Evolutionary conservation across 1,284 basidiomycete genomes (phyloP).

Genomic region (Anthracocystis panici-leucophaei): DNA sequence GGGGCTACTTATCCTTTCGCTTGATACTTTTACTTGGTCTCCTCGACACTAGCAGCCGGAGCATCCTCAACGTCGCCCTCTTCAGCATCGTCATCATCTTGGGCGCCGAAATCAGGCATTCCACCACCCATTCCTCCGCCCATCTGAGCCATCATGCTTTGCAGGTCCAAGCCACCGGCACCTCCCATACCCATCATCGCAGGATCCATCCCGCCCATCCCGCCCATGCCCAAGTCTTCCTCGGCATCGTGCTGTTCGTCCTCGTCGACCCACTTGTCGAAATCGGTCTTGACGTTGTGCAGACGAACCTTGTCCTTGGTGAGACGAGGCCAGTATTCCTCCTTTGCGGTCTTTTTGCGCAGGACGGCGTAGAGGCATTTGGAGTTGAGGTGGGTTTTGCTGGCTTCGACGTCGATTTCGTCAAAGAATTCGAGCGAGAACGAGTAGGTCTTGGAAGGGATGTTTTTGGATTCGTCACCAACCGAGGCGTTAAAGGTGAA

Average conservation of each 20-base stretch:
- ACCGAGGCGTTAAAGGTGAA: constrained; percentile 61
- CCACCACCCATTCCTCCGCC: constrained; percentile 33
- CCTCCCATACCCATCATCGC: constrained; percentile 36
- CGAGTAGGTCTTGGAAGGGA: constrained; percentile 61
- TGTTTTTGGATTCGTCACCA: constrained; percentile 60
- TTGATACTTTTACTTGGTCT: constrained; percentile 32
- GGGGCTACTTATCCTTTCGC: too few relatives aligned
- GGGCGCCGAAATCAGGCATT: constrained; percentile 34
- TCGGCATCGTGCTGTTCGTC: constrained; percentile 67
- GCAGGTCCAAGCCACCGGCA: constrained; percentile 32
- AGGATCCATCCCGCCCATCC: constrained; percentile 60
- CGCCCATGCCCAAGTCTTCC: constrained; percentile 59
- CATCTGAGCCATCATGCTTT: constrained; percentile 39
- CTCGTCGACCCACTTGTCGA: constrained; percentile 70
- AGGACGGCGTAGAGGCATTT: constrained; percentile 67
- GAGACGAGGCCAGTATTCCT: constrained; percentile 69
- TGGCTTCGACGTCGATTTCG: constrained; percentile 64
- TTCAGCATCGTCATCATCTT: constrained; percentile 54
- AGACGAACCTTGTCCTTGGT: constrained; percentile 70
- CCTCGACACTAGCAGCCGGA: constrained; percentile 24
- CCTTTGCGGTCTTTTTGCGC: constrained; percentile 64
- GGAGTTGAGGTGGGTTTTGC: constrained; percentile 64
- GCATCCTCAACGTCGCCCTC: constrained; percentile 69
- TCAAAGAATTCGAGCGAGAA: constrained; percentile 68
- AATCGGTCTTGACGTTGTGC: constrained; percentile 70